Evolutionary conservation across 2,329 filamentous ascomycete species (phyloP).

Genomic region (Ceratocystiopsis brevicomis): DNA sequence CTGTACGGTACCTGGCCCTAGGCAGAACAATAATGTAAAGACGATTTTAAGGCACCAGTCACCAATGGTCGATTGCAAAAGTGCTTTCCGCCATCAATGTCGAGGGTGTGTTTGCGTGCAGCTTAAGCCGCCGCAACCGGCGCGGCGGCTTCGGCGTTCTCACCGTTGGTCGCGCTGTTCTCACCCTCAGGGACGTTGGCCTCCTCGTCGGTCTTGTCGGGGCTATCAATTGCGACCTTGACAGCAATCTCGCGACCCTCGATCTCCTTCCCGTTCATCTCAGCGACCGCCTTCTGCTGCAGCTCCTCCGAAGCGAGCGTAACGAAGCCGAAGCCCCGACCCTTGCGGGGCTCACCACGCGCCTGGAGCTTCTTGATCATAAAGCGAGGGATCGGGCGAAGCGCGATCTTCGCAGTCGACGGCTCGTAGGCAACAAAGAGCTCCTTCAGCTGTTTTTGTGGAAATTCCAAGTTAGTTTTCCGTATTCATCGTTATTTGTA

Average conservation of each 20-base stretch:
- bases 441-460: conserved; percentile 62
- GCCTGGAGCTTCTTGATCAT: conserved; percentile 99
- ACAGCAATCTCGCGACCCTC: conserved; percentile 97
- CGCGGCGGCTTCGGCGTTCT: conserved; percentile 17
- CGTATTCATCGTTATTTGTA: too few relatives aligned
- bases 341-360: conserved; percentile 94
- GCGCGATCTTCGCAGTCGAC: conserved; percentile 90
- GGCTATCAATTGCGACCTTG: conserved; percentile 99
- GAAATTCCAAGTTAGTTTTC: too few relatives aligned
- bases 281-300: conserved; percentile 87
- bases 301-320: conserved; percentile 87
- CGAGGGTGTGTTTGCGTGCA: not conserved
- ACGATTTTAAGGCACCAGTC: conserved; percentile 3
- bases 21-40: not conserved
- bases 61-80: conserved; percentile 2
- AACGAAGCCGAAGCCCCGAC: conserved; percentile 96
- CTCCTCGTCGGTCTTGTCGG: conserved; percentile 86
- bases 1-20: not conserved
- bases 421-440: conserved; percentile 88
- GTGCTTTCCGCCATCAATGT: conserved; percentile 2
- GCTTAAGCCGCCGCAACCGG: conserved; percentile 16
- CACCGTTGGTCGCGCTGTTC: conserved; percentile 22
- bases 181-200: conserved; percentile 34
- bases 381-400: conserved; percentile 95
- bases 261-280: conserved; percentile 99